A percentile compares a stretch with the other conserved stretches of the same genome.
These are phyloP conservation scores for Tulasnella sp. DNA, from an alignment of 768 basidiomycete genomes.

Conservation along the genomic window DNA sequence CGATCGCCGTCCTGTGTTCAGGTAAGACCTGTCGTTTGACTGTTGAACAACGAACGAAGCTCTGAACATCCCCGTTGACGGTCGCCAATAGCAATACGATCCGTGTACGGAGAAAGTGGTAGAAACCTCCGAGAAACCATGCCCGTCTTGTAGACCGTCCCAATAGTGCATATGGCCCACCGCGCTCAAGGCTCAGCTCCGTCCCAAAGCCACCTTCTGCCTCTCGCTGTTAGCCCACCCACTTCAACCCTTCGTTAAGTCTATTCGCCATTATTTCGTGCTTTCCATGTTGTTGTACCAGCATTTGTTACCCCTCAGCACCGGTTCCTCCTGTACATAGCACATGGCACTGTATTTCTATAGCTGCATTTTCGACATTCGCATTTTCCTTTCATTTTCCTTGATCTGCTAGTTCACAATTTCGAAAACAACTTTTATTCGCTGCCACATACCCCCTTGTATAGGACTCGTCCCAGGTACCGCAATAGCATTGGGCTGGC, in stretches of 20 bases:
- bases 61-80: not conserved
- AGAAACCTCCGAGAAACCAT: conserved; percentile 3
- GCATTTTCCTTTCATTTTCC: no score
- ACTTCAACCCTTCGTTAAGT: not conserved
- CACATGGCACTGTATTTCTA: conserved; percentile 1
- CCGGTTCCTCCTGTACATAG: not conserved
- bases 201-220: not conserved
- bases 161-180: not conserved
- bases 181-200: not conserved
- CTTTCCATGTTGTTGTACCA: not conserved
- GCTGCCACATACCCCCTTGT: no score
- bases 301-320: not conserved
- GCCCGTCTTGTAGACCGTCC: not conserved
- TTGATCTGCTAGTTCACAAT: no score
- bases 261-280: not conserved
- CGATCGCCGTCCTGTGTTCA: conserved; percentile 3
- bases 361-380: no score
- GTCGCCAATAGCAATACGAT: not conserved
- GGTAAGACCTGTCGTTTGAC: not conserved
- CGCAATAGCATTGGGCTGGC: no score
- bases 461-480: no score
- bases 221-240: not conserved
- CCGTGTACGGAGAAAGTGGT: conserved; percentile 9
- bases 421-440: no score
- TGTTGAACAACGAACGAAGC: not conserved